phyloP scores from a whole-genome alignment of 495 filamentous ascomycete genomes.

The Immersiella caudata region DNA sequence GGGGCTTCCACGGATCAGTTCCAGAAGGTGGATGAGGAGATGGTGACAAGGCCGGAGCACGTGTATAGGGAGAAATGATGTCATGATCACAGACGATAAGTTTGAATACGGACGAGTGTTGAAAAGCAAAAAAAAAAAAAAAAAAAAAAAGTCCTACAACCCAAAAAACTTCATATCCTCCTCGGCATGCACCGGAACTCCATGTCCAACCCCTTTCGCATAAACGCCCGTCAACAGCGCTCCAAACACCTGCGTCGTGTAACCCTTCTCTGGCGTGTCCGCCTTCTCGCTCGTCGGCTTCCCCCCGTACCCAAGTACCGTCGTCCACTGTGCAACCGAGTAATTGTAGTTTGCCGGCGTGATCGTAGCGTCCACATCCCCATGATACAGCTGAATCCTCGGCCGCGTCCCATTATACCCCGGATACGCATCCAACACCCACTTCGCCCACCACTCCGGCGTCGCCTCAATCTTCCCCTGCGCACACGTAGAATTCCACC shows the following conservation, averaged over 20 bases:
- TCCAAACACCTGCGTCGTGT: not conserved
- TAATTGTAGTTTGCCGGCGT: not conserved
- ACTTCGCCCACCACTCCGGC: slow-evolving; percentile 43
- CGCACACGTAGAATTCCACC: slow-evolving; percentile 42
- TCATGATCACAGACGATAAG: not conserved
- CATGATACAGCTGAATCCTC: not conserved
- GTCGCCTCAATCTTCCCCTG: slow-evolving; percentile 38
- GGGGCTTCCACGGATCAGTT: not conserved
- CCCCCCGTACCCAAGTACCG: not conserved
- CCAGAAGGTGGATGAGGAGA: not conserved
- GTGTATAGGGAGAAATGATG: not conserved
- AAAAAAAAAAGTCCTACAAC: no score
- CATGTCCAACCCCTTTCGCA: not conserved
- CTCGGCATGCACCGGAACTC: not conserved
- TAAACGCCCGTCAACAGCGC: not conserved
- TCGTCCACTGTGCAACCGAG: not conserved
- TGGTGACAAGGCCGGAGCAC: not conserved
- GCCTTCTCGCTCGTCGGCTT: not conserved
- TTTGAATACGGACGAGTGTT: not conserved
- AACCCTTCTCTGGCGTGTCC: not conserved
- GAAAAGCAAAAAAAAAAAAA: no score
- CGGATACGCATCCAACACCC: slow-evolving; percentile 43
- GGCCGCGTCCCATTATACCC: slow-evolving; percentile 20
- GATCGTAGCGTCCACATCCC: not conserved
- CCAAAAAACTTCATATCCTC: not conserved